Base-by-base conservation (phyloP, 257 asterid genomes). In the Nicotiana noctiflora region DNA sequence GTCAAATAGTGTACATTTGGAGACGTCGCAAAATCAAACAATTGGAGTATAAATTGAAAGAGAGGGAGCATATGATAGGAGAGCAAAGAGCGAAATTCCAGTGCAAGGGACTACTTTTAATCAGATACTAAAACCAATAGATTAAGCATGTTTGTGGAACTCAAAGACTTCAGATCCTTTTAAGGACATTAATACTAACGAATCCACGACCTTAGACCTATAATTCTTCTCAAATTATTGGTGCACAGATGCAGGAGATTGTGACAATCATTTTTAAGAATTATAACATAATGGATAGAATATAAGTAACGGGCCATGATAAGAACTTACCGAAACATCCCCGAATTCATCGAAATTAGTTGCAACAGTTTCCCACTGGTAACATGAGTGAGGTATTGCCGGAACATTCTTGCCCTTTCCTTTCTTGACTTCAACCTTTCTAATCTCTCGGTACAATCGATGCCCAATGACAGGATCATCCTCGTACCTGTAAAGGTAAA, bases 291-390 rank as follows among this genome's bases (percentile, higher is more conserved):
- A 72, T 14, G 17, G 44, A 25, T 15, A 32, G 76, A 51, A 29
- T 25, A 70, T 12, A 74, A 44, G 78, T 4, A 52, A 85, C 7
- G 17, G 40, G 70, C 27, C 23, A 82, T 61, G 77, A 76, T n/a
- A 78, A 79, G 67, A 46, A 89, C 99, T 96, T 86, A 94, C 99
- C 81, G 96, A 90, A 87, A 96, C 98, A 86, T 84, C 87, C 78
- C 80, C 87, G 86, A 96, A 96, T 85, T 96, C 99, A 64, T 96
- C 98, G 56, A 96, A 90, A 86, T 90, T 96, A 72, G 97, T 93
- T 29, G 98, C 98, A 75, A 90, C 97, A 80, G 99, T 88, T 86
- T 93, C 98, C 99, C 98, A 96, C 76, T 90, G 94, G 86, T 92
- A 96, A 83, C 93, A 94, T 61, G 98, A 92, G 86, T 79, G 86